Percentiles rank a stretch among this genome's conserved stretches.
These are phyloP conservation scores for Tubosaeta sp. DNA, from an alignment of 768 basidiomycete species.

Conservation along the genomic window DNA sequence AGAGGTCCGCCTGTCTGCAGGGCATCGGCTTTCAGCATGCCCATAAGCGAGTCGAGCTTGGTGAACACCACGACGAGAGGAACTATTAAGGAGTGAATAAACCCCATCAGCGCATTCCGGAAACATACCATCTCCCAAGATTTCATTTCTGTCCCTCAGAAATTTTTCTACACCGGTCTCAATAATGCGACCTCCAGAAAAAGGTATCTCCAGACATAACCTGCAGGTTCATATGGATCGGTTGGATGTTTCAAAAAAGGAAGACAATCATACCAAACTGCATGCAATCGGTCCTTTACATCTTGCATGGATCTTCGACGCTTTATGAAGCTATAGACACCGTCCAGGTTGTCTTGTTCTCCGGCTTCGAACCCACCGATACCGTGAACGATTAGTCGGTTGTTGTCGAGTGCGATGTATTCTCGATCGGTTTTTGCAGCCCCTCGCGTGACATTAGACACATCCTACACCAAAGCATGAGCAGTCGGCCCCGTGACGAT, in stretches of 20 bases:
- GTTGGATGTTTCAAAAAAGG: background rate
- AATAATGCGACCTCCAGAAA: background rate
- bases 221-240: no score
- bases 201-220: background rate
- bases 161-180: background rate
- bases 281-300: background rate
- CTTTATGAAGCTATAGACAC: background rate
- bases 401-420: background rate
- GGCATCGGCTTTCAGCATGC: background rate
- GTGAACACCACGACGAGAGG: conserved; percentile 6
- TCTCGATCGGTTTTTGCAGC: background rate
- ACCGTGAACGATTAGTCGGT: background rate
- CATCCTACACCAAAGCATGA: background rate
- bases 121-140: conserved; percentile 9
- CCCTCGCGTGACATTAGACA: background rate
- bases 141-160: background rate
- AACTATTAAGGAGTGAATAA: background rate
- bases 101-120: background rate
- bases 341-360: background rate
- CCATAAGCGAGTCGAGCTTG: conserved; percentile 4
- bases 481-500: background rate
- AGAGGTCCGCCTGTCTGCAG: background rate
- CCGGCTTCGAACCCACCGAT: background rate
- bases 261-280: background rate
- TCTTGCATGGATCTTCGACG: background rate